phyloP scores from a whole-genome alignment of 306 rosid species.

The Adenanthera pavonina region DNA sequence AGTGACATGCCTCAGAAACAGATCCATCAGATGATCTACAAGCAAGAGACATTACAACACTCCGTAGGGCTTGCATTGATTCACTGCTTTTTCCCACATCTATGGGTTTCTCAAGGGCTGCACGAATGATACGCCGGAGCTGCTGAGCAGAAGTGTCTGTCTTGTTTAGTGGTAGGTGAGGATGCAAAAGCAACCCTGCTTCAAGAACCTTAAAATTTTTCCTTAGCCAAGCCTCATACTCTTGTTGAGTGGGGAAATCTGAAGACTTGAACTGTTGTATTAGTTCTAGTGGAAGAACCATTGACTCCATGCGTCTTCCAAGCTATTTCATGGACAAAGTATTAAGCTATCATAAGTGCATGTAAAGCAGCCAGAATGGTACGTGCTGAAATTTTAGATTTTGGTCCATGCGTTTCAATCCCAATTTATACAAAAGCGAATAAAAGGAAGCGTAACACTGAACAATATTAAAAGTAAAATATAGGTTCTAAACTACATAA shows the following conservation, averaged over 20 bases:
- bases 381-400: constrained; percentile 23
- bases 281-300: constrained; percentile 91
- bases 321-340: constrained; percentile 64
- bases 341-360: constrained; percentile 42
- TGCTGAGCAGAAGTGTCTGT: constrained; percentile 60
- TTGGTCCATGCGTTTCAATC: constrained; percentile 27
- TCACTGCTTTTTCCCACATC: constrained; percentile 66
- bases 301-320: constrained; percentile 80
- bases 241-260: constrained; percentile 76
- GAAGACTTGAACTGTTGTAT: constrained; percentile 76
- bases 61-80: constrained; percentile 64
- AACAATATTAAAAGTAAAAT: constrained; percentile 33
- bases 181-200: constrained; percentile 76
- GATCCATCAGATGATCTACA: constrained; percentile 79
- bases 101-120: constrained; percentile 71
- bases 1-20: constrained; percentile 68
- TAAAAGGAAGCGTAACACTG: neutral
- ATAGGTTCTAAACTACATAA: neutral
- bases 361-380: constrained; percentile 18
- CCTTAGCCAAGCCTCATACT: constrained; percentile 82
- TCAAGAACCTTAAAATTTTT: constrained; percentile 84
- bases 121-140: constrained; percentile 61
- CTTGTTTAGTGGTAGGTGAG: constrained; percentile 70
- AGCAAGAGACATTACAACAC: constrained; percentile 73
- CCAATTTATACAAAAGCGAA: neutral